Conservation (phyloP, 805 yeast genomes). For the Ascoidea asiatica region DNA sequence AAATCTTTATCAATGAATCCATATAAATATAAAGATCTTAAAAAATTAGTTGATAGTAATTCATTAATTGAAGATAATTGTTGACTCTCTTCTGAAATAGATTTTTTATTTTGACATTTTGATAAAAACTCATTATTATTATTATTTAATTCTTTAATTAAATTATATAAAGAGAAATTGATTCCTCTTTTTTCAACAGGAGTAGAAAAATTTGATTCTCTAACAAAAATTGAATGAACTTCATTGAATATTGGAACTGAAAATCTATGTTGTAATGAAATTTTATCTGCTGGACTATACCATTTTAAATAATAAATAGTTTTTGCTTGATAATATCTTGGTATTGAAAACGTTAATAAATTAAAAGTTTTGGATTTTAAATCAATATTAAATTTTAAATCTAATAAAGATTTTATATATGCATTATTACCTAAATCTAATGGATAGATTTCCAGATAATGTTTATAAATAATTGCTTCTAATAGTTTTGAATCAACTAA, state of each 20-base stretch:
- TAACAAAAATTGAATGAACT: constrained; percentile 21
- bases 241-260: constrained; percentile 38
- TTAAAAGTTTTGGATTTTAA: constrained; percentile 48
- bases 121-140: constrained; percentile 20
- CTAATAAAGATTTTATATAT: constrained; percentile 44
- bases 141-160: constrained; percentile 14
- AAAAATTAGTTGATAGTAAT: constrained; percentile 38
- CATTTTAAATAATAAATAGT: constrained; percentile 41
- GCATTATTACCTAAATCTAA: constrained; percentile 46
- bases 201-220: constrained; percentile 12
- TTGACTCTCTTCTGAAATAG: constrained; percentile 14
- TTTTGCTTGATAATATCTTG: constrained; percentile 76
- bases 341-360: constrained; percentile 55
- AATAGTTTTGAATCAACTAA: constrained; percentile 48
- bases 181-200: constrained; percentile 6
- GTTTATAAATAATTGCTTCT: constrained; percentile 55
- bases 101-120: constrained; percentile 17
- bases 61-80: constrained; percentile 34
- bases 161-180: constrained; percentile 17
- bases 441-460: constrained; percentile 48
- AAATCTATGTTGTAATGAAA: constrained; percentile 37
- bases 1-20: constrained; percentile 27
- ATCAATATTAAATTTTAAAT: constrained; percentile 28
- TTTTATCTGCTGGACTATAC: constrained; percentile 29
- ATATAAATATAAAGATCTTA: constrained; percentile 38